phyloP scores from a whole-genome alignment of 345 rosid species.

The Salix caprea region DNA sequence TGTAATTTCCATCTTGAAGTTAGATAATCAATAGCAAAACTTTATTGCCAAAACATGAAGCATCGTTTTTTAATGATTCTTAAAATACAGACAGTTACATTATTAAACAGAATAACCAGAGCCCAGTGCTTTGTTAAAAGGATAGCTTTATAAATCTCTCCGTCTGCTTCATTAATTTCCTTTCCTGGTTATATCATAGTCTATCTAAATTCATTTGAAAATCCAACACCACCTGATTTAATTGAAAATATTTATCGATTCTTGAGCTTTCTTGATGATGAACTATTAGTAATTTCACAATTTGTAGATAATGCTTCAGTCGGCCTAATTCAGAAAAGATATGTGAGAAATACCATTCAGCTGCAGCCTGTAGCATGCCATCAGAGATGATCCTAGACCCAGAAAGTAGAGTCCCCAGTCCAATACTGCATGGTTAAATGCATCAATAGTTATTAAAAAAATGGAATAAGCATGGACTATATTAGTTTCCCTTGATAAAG shows the following conservation, averaged over 20 bases:
- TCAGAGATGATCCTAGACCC: constrained; percentile 82
- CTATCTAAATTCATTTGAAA: not conserved
- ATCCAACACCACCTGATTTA: not conserved
- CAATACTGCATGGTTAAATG: constrained; percentile 53
- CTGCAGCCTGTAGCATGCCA: constrained; percentile 99
- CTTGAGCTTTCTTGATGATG: not conserved
- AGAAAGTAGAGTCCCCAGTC: constrained; percentile 94
- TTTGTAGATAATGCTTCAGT: not conserved
- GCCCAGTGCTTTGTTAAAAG: not conserved
- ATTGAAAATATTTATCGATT: not conserved
- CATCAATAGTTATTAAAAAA: not conserved
- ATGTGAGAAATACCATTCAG: constrained; percentile 63
- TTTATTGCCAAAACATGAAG: not conserved
- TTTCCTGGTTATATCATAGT: not conserved
- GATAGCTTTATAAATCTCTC: not conserved
- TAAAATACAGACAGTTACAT: not conserved
- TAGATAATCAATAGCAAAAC: constrained; percentile 6
- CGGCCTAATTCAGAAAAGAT: not conserved
- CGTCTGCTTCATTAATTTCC: not conserved
- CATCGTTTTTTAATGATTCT: not conserved
- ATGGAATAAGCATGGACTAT: not conserved
- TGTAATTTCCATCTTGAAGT: constrained; percentile 35
- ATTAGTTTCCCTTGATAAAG: not conserved
- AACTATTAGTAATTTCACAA: not conserved
- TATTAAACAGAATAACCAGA: not conserved